These are phyloP conservation scores for Phytophthora cryptogea DNA, from an alignment of 352 stramenopile genomes.

Conservation along the genomic window DNA sequence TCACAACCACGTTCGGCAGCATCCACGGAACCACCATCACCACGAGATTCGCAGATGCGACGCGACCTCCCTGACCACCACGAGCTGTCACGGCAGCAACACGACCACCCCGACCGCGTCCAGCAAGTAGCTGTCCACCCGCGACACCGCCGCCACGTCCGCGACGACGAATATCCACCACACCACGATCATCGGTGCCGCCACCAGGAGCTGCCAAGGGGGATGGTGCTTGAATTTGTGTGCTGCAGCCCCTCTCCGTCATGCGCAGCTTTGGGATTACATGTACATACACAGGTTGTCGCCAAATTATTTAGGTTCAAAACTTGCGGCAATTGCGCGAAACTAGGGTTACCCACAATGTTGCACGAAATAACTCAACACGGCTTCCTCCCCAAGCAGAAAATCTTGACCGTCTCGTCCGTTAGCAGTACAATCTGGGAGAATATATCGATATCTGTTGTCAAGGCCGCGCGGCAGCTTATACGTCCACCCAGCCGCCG, in stretches of 20 bases:
- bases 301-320: neutral
- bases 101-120: neutral
- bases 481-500: constrained; percentile 2
- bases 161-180: neutral
- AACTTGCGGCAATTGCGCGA: neutral
- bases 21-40: neutral
- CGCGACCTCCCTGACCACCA: neutral
- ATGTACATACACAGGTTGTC: neutral
- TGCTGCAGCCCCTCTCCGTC: neutral
- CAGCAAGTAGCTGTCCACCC: neutral
- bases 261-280: neutral
- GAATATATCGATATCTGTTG: constrained; percentile 3
- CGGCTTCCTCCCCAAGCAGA: constrained; percentile 7
- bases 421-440: neutral
- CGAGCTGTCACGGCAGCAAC: neutral
- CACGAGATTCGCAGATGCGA: too few relatives aligned
- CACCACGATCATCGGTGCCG: neutral
- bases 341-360: neutral
- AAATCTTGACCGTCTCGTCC: neutral
- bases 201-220: neutral
- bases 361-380: constrained; percentile 1
- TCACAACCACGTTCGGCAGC: neutral
- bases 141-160: too few relatives aligned
- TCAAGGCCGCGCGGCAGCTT: constrained; percentile 8
- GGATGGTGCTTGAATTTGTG: neutral